Evolutionary conservation across 805 yeast genomes (phyloP).

Genomic region (Saccharomyces mikatae): DNA sequence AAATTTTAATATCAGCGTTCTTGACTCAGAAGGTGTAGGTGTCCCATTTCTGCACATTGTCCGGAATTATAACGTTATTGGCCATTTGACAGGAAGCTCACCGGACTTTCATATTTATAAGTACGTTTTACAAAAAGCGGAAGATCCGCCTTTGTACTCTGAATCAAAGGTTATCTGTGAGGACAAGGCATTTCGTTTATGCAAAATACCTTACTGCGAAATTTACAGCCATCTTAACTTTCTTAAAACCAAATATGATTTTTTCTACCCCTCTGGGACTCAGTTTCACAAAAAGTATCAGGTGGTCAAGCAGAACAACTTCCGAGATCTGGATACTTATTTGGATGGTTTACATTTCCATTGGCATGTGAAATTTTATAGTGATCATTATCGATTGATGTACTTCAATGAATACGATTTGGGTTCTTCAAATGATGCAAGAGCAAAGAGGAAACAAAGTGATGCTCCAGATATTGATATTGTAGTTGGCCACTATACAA

Average conservation of each 20-base stretch:
- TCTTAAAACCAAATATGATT: constrained; percentile 3
- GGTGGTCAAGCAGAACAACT: constrained; percentile 4
- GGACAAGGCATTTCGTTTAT: constrained; percentile 3
- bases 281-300: not conserved
- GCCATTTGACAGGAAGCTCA: not conserved
- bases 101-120: constrained; percentile 7
- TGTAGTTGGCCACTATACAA: constrained; percentile 9
- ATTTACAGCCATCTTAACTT: constrained; percentile 1
- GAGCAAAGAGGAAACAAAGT: not conserved
- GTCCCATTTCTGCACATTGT: constrained; percentile 10
- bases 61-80: not conserved
- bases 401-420: constrained; percentile 4
- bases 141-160: constrained; percentile 10
- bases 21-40: constrained; percentile 15
- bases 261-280: constrained; percentile 1
- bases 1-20: not conserved
- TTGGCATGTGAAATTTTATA: constrained; percentile 10
- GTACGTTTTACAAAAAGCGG: constrained; percentile 2
- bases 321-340: constrained; percentile 7
- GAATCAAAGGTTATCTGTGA: constrained; percentile 4
- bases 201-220: constrained; percentile 9
- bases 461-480: not conserved
- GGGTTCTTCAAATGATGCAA: not conserved
- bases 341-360: constrained; percentile 5
- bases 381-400: constrained; percentile 9